phyloP scores from a whole-genome alignment of 371 early-diverging fungal species.

The Mucor velutinosus region DNA sequence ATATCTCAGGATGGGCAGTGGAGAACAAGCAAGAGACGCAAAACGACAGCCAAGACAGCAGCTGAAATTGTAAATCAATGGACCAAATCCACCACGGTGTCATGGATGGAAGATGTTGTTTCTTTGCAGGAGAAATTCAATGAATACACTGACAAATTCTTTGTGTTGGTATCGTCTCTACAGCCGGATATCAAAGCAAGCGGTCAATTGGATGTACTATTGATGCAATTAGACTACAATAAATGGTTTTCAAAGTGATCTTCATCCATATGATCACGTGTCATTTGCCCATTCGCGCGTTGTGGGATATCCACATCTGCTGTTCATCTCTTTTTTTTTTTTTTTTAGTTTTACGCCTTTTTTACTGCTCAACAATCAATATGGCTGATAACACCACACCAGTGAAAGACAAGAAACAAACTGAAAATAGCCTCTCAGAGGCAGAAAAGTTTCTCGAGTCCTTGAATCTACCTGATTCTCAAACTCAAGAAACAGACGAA shows the following conservation, averaged over 20 bases:
- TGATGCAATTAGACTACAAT: slow-evolving; percentile 72
- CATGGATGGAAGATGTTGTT: slow-evolving; percentile 29
- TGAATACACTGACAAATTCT: slow-evolving; percentile 51
- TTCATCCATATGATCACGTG: not conserved
- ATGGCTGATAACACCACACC: slow-evolving; percentile 10
- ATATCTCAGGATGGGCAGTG: slow-evolving; percentile 33
- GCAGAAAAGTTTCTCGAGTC: slow-evolving; percentile 56
- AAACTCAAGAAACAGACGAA: slow-evolving; percentile 8
- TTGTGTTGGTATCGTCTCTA: slow-evolving; percentile 41
- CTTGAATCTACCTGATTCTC: slow-evolving; percentile 39
- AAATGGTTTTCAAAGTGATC: slow-evolving; percentile 32
- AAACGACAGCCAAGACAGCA: slow-evolving; percentile 32
- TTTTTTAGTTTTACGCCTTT: not conserved
- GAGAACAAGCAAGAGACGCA: slow-evolving; percentile 28
- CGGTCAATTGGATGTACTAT: slow-evolving; percentile 58
- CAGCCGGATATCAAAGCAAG: slow-evolving; percentile 46
- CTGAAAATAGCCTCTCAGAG: slow-evolving; percentile 39
- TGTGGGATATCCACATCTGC: not conserved
- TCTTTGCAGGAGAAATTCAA: slow-evolving; percentile 52
- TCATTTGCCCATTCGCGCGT: not conserved
- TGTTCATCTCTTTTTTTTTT: not conserved
- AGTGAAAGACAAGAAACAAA: slow-evolving; percentile 8
- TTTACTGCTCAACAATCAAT: not conserved
- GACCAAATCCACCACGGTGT: slow-evolving; percentile 24
- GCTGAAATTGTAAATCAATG: slow-evolving; percentile 44